Conservation (phyloP, 805 yeast genomes). For the Saturnispora ahearnii region DNA sequence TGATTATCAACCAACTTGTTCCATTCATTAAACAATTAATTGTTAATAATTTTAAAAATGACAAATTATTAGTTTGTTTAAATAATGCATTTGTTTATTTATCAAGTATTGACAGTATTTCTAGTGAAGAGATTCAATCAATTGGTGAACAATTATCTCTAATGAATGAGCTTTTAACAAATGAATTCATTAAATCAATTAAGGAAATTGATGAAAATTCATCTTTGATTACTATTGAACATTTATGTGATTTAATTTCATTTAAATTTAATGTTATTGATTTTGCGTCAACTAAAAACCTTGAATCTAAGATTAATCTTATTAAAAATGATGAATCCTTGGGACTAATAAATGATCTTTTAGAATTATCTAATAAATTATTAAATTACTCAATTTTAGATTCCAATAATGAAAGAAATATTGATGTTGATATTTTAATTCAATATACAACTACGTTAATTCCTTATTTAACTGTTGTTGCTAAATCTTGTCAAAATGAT, state of each 20-base stretch:
- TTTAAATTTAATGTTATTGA: slow-evolving; percentile 2
- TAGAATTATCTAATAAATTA: background rate
- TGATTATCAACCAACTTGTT: slow-evolving; percentile 13
- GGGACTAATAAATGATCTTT: background rate
- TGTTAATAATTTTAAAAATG: slow-evolving; percentile 36
- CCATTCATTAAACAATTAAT: slow-evolving; percentile 34
- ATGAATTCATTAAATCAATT: background rate
- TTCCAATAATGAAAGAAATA: background rate
- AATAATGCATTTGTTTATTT: slow-evolving; percentile 50
- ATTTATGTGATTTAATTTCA: slow-evolving; percentile 2
- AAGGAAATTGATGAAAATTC: background rate
- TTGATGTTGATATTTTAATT: slow-evolving; percentile 8
- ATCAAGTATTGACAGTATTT: slow-evolving; percentile 22
- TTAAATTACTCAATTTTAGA: background rate
- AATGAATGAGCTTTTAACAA: slow-evolving; percentile 1
- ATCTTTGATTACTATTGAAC: background rate
- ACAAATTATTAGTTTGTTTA: slow-evolving; percentile 53
- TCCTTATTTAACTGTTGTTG: slow-evolving; percentile 22
- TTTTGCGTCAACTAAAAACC: background rate
- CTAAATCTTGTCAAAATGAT: slow-evolving; percentile 15
- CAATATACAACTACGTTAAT: slow-evolving; percentile 17
- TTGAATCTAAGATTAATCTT: background rate
- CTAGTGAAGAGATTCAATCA: slow-evolving; percentile 8
- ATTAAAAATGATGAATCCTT: background rate
- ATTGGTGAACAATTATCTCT: slow-evolving; percentile 3